Evolutionary conservation across 176 grass and related monocot genomes (phyloP), one percentile per base, ranked within the genome.

Genomic region (Raddia distichophylla): DNA sequence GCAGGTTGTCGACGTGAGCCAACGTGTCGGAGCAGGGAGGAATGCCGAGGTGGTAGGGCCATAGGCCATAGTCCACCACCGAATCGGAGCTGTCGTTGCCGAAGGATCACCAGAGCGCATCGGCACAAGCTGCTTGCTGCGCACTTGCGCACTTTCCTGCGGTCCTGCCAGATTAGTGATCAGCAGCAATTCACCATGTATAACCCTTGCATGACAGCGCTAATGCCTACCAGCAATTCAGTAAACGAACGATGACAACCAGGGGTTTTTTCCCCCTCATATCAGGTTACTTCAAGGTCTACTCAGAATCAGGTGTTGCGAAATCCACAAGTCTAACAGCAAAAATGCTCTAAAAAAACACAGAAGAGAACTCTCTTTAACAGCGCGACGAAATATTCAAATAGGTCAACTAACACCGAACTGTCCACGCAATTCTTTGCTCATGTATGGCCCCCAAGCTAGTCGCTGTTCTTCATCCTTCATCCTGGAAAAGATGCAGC

Each of bases 401-500:
- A 83, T 13, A 71, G 12, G 53, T 81, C 78, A 81, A 74, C 17
- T 18, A 74, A 83, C 46, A 51, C 46, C 4, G 6, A 40, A 70
- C 52, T 72, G 65, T 80, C 76, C 49, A 66, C 49, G 3, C 55
- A 69, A 22, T 80, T 69, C 14, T 48, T 46, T 33, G 86, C 51
- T 73, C 54, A 67, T 69, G 69, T 61, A 80, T 47, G 10, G 6
- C 17, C 69, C 19, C 52, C 18, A 35, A 11, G 40, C 55, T 71
- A 82, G 2, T 10, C 10, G n/a, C 45, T 27, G 7, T 78, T 34
- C 15, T 89, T 33, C 44, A 10, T 42, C 35, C 3, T 45, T 47
- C 49, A 37, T 17, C 71, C 87, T 85, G 77, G 10, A 12, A 17
- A 60, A 18, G 9, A 22, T 1, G 45, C 15, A 83, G 34, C 14